Evolutionary conservation across 352 stramenopile genomes (phyloP).

Genomic region (Pythium apleroticum): DNA sequence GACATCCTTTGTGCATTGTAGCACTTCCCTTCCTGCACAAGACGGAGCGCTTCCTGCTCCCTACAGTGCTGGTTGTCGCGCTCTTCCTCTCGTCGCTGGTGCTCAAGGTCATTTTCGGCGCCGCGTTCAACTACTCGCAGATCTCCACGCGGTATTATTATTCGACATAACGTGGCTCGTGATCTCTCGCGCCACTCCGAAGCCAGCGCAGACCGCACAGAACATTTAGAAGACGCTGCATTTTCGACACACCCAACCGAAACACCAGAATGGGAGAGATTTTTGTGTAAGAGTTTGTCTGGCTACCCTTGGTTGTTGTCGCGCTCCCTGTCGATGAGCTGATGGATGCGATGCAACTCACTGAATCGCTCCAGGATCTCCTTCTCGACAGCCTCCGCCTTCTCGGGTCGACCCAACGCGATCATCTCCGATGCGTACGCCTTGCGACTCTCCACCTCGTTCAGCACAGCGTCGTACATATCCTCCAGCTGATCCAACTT

Average conservation of each 20-base stretch:
- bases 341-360: constrained; percentile 63
- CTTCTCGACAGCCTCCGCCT: constrained; percentile 46
- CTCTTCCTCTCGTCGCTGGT: constrained; percentile 85
- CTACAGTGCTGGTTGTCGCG: constrained; percentile 70
- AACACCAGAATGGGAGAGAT: not conserved
- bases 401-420: constrained; percentile 42
- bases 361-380: constrained; percentile 64
- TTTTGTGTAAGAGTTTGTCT: too few species aligned
- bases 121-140: constrained; percentile 66
- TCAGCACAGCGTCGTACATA: constrained; percentile 57
- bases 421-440: constrained; percentile 70
- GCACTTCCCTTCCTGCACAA: constrained; percentile 89
- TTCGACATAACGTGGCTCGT: constrained; percentile 19
- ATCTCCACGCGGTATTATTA: constrained; percentile 87
- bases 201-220: not conserved
- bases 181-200: not conserved
- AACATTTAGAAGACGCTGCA: constrained; percentile 1
- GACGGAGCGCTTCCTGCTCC: constrained; percentile 89
- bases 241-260: not conserved
- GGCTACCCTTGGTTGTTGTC: constrained; percentile 24
- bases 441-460: constrained; percentile 66
- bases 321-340: constrained; percentile 56
- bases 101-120: constrained; percentile 67
- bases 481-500: constrained; percentile 58
- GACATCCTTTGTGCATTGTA: constrained; percentile 22